Percentiles rank a stretch among this genome's conserved stretches.
These are phyloP conservation scores for Xerocomus potaroensis DNA, from an alignment of 768 basidiomycete genomes.

Conservation along the genomic window DNA sequence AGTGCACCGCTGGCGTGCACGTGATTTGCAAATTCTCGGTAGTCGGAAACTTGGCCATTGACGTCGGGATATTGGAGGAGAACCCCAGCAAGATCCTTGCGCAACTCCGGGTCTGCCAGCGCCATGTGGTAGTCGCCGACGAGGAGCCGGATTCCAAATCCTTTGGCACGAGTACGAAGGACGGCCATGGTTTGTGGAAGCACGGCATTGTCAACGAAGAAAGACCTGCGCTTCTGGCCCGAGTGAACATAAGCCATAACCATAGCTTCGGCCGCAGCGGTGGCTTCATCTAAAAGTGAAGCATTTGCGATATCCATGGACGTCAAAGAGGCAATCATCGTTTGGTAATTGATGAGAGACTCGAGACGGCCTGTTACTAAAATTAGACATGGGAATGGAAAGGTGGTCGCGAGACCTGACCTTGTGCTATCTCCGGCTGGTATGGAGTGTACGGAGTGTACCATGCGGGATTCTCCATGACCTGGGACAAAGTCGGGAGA, in stretches of 20 bases:
- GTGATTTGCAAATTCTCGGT: conserved; percentile 54
- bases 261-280: conserved; percentile 95
- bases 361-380: conserved; percentile 76
- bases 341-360: conserved; percentile 94
- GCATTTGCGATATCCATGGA: conserved; percentile 95
- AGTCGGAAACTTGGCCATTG: conserved; percentile 79
- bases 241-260: conserved; percentile 80
- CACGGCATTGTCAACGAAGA: conserved; percentile 81
- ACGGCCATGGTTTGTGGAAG: conserved; percentile 89
- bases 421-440: conserved; percentile 98
- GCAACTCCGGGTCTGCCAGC: conserved; percentile 49
- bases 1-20: conserved; percentile 77
- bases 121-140: conserved; percentile 56
- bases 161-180: conserved; percentile 84
- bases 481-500: conserved; percentile 36
- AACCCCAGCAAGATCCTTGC: conserved; percentile 73
- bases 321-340: conserved; percentile 92
- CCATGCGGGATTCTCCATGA: conserved; percentile 96
- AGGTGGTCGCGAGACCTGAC: conserved; percentile 36
- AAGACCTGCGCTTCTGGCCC: conserved; percentile 71
- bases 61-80: conserved; percentile 94
- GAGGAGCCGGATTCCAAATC: conserved; percentile 83
- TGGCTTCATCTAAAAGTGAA: conserved; percentile 91
- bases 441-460: conserved; percentile 96
- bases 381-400: conserved; percentile 10